phyloP scores from a whole-genome alignment of 2,329 filamentous ascomycete genomes.

The Colletotrichum sp. region DNA sequence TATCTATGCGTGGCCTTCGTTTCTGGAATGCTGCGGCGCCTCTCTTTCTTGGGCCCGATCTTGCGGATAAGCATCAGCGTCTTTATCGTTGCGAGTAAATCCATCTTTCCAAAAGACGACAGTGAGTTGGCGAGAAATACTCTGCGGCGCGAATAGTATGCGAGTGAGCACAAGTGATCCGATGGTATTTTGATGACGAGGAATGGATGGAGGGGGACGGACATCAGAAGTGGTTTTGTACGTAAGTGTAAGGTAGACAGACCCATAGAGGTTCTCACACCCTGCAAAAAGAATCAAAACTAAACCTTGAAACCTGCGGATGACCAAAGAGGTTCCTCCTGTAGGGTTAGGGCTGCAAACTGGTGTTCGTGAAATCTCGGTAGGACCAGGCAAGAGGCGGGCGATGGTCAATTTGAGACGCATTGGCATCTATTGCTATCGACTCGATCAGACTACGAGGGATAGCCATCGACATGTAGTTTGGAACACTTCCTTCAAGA shows the following conservation, averaged over 20 bases:
- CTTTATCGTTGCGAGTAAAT: background rate
- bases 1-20: constrained; percentile 1
- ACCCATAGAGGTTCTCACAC: background rate
- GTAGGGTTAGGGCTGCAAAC: background rate
- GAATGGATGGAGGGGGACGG: background rate
- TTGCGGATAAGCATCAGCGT: background rate
- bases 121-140: background rate
- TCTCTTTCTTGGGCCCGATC: background rate
- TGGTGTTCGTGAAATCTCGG: background rate
- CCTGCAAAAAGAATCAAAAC: no score
- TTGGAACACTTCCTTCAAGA: background rate
- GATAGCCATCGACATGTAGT: background rate
- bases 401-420: background rate
- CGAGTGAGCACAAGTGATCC: background rate
- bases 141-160: background rate
- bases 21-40: constrained; percentile 16
- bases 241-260: background rate
- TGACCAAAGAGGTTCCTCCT: background rate
- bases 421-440: background rate
- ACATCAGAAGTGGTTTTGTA: background rate
- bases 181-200: background rate
- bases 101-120: background rate
- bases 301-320: background rate
- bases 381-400: background rate
- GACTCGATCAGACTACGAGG: background rate